phyloP scores from a whole-genome alignment of 2,329 filamentous ascomycete genomes.

The Paramyrothecium sp. region DNA sequence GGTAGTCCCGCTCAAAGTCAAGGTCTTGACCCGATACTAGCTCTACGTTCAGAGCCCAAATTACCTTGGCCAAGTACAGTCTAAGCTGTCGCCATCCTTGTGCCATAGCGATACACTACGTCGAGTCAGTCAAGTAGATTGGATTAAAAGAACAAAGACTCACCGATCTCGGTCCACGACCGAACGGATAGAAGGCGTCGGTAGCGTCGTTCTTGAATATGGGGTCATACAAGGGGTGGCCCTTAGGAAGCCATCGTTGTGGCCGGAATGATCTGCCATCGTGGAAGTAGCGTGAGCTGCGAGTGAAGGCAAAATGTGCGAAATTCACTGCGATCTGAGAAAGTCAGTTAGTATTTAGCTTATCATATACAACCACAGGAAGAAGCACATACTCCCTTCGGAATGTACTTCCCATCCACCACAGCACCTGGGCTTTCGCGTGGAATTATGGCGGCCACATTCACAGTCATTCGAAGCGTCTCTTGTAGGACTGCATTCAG shows the following conservation, averaged over 20 bases:
- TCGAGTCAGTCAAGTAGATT: neutral
- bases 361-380: neutral
- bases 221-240: neutral
- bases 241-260: neutral
- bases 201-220: neutral
- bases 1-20: conserved; percentile 1
- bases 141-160: neutral
- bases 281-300: neutral
- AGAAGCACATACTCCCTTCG: neutral
- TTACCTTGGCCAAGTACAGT: neutral
- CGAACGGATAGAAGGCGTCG: neutral
- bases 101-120: conserved; percentile 1
- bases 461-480: neutral
- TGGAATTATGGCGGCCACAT: neutral
- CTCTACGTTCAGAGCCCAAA: neutral
- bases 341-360: neutral
- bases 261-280: neutral
- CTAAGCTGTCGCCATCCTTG: conserved; percentile 1
- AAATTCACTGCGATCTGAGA: neutral
- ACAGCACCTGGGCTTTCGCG: neutral
- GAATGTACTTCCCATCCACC: neutral
- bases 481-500: neutral
- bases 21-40: neutral
- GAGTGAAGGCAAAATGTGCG: neutral
- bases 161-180: neutral